phyloP scores from a whole-genome alignment of 371 early-diverging fungal genomes.

The Conidiobolus incongruus region DNA sequence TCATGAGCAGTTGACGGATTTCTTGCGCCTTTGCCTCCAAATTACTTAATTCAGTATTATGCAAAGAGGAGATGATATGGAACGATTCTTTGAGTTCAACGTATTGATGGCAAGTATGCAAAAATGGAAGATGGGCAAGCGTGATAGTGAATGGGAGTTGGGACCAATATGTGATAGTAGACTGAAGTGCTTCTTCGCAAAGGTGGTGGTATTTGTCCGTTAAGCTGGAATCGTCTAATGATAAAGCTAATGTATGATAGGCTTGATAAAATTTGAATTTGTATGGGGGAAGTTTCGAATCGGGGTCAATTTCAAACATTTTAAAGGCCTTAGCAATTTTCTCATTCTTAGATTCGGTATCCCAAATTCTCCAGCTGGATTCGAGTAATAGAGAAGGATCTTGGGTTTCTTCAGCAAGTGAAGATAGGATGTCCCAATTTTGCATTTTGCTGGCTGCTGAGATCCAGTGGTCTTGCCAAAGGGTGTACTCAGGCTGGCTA shows the following conservation, averaged over 20 bases:
- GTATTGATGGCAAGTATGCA: constrained; percentile 86
- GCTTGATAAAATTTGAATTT: too few species aligned
- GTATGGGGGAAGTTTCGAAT: too few species aligned
- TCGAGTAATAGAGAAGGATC: constrained; percentile 67
- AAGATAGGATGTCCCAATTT: constrained; percentile 95
- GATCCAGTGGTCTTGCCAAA: constrained; percentile 98
- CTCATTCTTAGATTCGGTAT: constrained; percentile 70
- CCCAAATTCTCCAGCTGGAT: constrained; percentile 76
- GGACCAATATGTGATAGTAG: constrained; percentile 67
- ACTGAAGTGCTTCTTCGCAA: constrained; percentile 74
- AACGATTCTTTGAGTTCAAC: constrained; percentile 85
- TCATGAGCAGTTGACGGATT: constrained; percentile 66
- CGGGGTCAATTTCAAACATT: too few species aligned
- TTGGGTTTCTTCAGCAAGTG: constrained; percentile 76
- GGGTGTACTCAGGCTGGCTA: constrained; percentile 86
- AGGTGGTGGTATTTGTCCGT: too few species aligned
- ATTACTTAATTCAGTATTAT: constrained; percentile 47
- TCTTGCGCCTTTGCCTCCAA: constrained; percentile 68
- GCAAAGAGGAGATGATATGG: constrained; percentile 62
- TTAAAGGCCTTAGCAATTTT: constrained; percentile 28
- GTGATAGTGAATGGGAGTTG: constrained; percentile 61
- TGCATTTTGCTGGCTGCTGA: constrained; percentile 79
- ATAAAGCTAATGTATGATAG: too few species aligned
- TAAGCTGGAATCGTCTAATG: too few species aligned
- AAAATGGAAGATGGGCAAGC: constrained; percentile 59